Evolutionary conservation across 2,329 filamentous ascomycete genomes (phyloP).

Genomic region (Paracoccidioides lutzii): DNA sequence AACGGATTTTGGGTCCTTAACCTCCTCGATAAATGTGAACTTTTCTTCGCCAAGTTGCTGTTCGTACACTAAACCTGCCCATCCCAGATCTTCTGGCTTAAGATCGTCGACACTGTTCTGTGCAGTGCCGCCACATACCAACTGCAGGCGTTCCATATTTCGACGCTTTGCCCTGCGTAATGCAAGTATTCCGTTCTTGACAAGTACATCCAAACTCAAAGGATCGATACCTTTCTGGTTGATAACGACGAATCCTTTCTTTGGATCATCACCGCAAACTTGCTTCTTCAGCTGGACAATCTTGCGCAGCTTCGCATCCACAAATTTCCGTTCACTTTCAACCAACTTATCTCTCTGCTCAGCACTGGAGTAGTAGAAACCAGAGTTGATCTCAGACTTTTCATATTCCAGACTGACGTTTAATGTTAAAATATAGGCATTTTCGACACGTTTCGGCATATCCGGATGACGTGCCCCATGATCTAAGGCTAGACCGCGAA

Average conservation of each 20-base stretch:
- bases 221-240: conserved; percentile 99
- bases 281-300: conserved; percentile 98
- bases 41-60: conserved; percentile 97
- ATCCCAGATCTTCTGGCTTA: conserved; percentile 75
- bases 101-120: conserved; percentile 97
- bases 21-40: conserved; percentile 96
- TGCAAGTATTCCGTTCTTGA: conserved; percentile 95
- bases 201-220: conserved; percentile 83
- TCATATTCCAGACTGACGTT: conserved; percentile 98
- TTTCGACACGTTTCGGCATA: conserved; percentile 93
- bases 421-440: conserved; percentile 85
- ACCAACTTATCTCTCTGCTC: conserved; percentile 97
- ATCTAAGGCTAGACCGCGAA: conserved; percentile 81
- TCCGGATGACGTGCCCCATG: conserved; percentile 94
- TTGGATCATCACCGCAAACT: conserved; percentile 82
- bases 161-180: conserved; percentile 89
- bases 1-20: conserved; percentile 96
- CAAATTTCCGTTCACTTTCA: conserved; percentile 88
- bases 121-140: conserved; percentile 78
- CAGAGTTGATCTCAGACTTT: conserved; percentile 97
- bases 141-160: conserved; percentile 97
- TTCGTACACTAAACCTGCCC: conserved; percentile 94
- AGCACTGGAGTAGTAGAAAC: conserved; percentile 96
- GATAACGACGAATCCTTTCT: conserved; percentile 93
- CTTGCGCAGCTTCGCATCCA: conserved; percentile 92